A percentile compares a stretch with the other conserved stretches of the same genome.
Evolutionary conservation across 2,329 filamentous ascomycete species (phyloP).

Genomic region (Zymoseptoria ardabiliae): DNA sequence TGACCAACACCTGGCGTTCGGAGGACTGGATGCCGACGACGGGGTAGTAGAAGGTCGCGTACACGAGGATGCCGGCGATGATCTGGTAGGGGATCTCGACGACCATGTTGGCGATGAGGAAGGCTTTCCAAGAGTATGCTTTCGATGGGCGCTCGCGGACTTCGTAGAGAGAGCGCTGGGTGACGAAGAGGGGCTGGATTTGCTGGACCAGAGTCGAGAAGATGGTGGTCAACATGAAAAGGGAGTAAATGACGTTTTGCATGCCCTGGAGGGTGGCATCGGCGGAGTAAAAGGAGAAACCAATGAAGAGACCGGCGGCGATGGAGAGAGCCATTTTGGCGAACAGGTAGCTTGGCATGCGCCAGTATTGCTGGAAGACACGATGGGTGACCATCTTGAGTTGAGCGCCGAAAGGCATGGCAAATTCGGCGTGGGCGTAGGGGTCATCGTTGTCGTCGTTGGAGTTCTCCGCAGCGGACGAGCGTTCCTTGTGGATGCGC

Average conservation of each 20-base stretch:
- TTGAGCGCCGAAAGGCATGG: slow-evolving; percentile 34
- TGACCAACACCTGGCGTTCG: slow-evolving; percentile 56
- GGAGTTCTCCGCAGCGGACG: slow-evolving; percentile 19
- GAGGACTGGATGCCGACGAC: slow-evolving; percentile 35
- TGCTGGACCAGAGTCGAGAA: slow-evolving; percentile 46
- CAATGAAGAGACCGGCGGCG: slow-evolving; percentile 43
- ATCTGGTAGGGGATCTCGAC: slow-evolving; percentile 64
- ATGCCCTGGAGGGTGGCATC: slow-evolving; percentile 34
- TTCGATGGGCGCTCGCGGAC: slow-evolving; percentile 57
- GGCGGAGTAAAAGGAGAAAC: slow-evolving; percentile 39
- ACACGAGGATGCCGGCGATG: slow-evolving; percentile 56
- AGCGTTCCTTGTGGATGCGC: slow-evolving; percentile 32
- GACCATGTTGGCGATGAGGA: slow-evolving; percentile 63
- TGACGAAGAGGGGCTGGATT: slow-evolving; percentile 54
- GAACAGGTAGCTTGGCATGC: slow-evolving; percentile 41
- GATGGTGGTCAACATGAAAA: slow-evolving; percentile 42
- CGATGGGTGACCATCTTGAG: slow-evolving; percentile 34
- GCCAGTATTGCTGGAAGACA: slow-evolving; percentile 40
- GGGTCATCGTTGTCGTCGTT: slow-evolving; percentile 26
- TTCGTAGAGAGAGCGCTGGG: slow-evolving; percentile 53
- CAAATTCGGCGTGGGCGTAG: slow-evolving; percentile 36
- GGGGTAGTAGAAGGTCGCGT: slow-evolving; percentile 59
- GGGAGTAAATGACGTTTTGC: slow-evolving; percentile 41
- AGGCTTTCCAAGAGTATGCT: slow-evolving; percentile 67
- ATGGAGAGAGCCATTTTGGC: slow-evolving; percentile 54